phyloP scores from a whole-genome alignment of 371 early-diverging fungal genomes.

The Zopfochytrium polystomum region DNA sequence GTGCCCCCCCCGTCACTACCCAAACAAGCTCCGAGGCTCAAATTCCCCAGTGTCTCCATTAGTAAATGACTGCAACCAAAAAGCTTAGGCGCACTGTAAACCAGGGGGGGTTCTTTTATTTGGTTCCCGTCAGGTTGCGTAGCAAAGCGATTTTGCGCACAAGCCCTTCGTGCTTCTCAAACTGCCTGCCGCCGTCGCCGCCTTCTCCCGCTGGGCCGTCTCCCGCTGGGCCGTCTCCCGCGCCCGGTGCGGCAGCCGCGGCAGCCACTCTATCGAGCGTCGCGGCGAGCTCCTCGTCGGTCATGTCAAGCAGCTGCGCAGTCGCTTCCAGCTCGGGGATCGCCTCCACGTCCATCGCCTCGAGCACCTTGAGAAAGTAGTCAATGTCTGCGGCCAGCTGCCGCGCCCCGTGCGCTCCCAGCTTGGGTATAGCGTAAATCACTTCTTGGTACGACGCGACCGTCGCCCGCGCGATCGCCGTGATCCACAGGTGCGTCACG shows the following conservation, averaged over 20 bases:
- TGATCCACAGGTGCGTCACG: slow-evolving; percentile 67
- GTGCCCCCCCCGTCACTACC: too few species aligned
- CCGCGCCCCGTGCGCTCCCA: slow-evolving; percentile 49
- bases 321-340: slow-evolving; percentile 29
- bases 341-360: slow-evolving; percentile 61
- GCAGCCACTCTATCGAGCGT: not conserved
- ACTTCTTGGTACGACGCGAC: slow-evolving; percentile 49
- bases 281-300: not conserved
- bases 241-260: not conserved
- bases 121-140: too few species aligned
- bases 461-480: slow-evolving; percentile 57
- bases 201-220: too few species aligned
- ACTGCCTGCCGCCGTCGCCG: too few species aligned
- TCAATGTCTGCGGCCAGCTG: slow-evolving; percentile 63
- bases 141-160: too few species aligned
- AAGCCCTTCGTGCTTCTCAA: too few species aligned
- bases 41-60: too few species aligned
- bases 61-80: too few species aligned
- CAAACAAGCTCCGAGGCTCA: too few species aligned
- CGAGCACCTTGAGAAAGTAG: slow-evolving; percentile 61
- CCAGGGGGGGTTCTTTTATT: too few species aligned
- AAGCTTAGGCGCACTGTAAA: too few species aligned
- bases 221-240: not conserved
- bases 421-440: slow-evolving; percentile 38
- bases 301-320: slow-evolving; percentile 10